phyloP scores from a whole-genome alignment of 192 early-diverging fungal species.

The Coemansia sp. region DNA sequence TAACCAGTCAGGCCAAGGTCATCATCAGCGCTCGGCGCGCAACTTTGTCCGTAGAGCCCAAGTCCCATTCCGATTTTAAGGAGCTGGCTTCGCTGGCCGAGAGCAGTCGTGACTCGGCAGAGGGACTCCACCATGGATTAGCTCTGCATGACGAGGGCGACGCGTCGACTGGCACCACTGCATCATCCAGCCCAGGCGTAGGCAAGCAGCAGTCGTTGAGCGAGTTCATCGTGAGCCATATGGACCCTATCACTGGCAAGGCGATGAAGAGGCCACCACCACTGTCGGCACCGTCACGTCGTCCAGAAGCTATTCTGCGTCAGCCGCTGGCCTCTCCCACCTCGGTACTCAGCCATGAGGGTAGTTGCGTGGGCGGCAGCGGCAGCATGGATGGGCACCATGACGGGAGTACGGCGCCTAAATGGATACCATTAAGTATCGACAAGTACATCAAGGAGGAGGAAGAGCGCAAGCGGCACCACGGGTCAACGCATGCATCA shows the following conservation, averaged over 20 bases:
- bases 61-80: slow-evolving; percentile 20
- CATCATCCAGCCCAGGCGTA: slow-evolving; percentile 17
- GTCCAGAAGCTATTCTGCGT: slow-evolving; percentile 4
- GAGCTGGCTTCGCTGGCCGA: not conserved
- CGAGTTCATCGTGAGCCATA: slow-evolving; percentile 50
- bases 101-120: slow-evolving; percentile 5
- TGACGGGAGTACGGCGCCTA: slow-evolving; percentile 17
- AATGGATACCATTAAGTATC: slow-evolving; percentile 54
- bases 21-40: slow-evolving; percentile 48
- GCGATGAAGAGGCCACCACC: slow-evolving; percentile 17
- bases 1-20: slow-evolving; percentile 48
- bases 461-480: slow-evolving; percentile 37
- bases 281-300: not conserved
- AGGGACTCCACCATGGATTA: not conserved
- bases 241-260: slow-evolving; percentile 16
- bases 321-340: not conserved
- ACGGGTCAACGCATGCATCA: not conserved
- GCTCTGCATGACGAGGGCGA: slow-evolving; percentile 22
- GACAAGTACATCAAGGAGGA: slow-evolving; percentile 55
- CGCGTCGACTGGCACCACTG: slow-evolving; percentile 7
- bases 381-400: not conserved
- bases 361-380: not conserved
- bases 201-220: slow-evolving; percentile 49
- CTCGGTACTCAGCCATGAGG: not conserved
- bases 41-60: slow-evolving; percentile 26